Conservation (phyloP, 2,329 filamentous ascomycete species). For the Beauveria pseudobassiana region DNA sequence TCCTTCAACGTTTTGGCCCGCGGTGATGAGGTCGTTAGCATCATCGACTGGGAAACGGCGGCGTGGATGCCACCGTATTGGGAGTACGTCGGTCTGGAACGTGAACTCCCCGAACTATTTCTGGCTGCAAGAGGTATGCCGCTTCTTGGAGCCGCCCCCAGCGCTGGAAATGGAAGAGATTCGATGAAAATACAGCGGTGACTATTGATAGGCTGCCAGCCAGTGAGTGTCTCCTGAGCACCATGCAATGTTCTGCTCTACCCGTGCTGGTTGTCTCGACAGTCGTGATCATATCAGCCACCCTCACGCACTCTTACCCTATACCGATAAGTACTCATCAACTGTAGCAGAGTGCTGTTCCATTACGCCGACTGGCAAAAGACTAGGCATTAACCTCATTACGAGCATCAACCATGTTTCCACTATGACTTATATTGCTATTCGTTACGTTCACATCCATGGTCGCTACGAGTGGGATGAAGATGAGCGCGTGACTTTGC, state of each 20-base stretch:
- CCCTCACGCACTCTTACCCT: background rate
- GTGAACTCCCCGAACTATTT: conserved; percentile 16
- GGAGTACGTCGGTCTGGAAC: conserved; percentile 17
- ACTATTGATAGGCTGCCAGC: background rate
- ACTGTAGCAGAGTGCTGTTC: no score
- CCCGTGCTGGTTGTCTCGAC: background rate
- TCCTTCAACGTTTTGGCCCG: conserved; percentile 21
- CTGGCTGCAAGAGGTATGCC: conserved; percentile 15
- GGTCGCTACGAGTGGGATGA: no score
- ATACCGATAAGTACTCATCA: no score
- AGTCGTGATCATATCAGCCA: background rate
- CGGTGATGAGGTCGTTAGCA: conserved; percentile 20
- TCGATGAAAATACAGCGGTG: background rate
- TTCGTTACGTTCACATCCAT: no score
- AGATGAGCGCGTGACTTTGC: no score
- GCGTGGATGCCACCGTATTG: conserved; percentile 20
- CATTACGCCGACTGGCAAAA: no score
- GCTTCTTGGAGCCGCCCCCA: background rate
- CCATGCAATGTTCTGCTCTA: background rate
- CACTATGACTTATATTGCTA: no score
- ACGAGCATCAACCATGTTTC: no score
- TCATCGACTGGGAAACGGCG: conserved; percentile 21
- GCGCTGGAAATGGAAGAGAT: conserved; percentile 2
- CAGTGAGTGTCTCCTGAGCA: background rate
- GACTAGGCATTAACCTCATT: no score